Conservation (phyloP, 139 green algal species). For the Monoraphidium neglectum region DNA sequence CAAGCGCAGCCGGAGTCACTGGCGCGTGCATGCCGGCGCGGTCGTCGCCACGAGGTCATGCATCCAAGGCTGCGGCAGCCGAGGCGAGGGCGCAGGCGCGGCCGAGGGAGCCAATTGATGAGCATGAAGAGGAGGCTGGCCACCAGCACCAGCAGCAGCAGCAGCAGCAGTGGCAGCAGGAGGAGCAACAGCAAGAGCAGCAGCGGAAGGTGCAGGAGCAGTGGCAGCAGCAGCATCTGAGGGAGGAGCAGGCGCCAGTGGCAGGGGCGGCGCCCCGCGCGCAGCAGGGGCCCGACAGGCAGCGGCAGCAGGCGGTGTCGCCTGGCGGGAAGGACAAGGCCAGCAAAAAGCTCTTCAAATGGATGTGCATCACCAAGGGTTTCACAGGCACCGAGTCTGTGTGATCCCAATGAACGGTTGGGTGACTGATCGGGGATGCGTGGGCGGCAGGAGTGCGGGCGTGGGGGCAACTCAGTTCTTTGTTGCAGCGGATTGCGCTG, state of each 20-base stretch:
- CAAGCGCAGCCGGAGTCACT: neutral
- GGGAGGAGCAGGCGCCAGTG: slow-evolving; percentile 7
- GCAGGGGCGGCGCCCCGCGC: neutral
- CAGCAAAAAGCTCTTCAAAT: slow-evolving; percentile 22
- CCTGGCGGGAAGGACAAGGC: neutral
- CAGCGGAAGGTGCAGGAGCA: neutral
- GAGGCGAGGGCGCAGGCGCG: neutral
- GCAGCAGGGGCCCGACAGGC: neutral
- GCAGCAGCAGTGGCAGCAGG: neutral
- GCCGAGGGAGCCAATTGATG: slow-evolving; percentile 3
- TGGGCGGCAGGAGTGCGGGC: too few species aligned
- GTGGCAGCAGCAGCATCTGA: neutral
- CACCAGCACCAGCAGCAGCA: neutral
- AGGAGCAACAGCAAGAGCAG: neutral
- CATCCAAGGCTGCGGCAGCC: neutral
- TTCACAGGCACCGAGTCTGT: too few species aligned
- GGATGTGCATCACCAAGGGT: slow-evolving; percentile 34
- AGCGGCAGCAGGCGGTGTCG: neutral
- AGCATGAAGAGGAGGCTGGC: neutral
- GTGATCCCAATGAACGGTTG: too few species aligned
- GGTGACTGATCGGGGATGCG: too few species aligned
- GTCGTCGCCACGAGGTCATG: neutral
- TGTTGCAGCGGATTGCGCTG: too few species aligned
- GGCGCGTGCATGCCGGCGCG: neutral
- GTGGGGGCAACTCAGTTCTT: too few species aligned